A percentile compares a stretch with the other conserved stretches of the same genome.
Evolutionary conservation across 2,329 filamentous ascomycete genomes (phyloP).

Genomic region (Aspergillus sojae): DNA sequence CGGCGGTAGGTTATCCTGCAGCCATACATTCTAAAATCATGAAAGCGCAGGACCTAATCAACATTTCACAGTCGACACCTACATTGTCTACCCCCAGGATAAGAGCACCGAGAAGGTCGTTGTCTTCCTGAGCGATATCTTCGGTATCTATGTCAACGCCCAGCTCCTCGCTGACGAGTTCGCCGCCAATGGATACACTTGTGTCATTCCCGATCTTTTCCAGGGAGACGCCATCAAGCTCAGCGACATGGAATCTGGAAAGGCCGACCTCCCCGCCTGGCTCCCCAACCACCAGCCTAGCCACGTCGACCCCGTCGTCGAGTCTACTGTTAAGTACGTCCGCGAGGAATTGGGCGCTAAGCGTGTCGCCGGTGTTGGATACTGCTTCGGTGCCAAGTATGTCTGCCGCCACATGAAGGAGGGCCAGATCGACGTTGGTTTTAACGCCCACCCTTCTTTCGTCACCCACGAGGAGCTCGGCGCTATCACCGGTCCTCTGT

Average conservation of each 20-base stretch:
- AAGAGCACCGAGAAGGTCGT: constrained; percentile 56
- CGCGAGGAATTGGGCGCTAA: constrained; percentile 58
- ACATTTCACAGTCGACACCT: constrained; percentile 53
- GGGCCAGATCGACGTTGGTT: constrained; percentile 69
- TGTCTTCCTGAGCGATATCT: constrained; percentile 60
- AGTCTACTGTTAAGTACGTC: constrained; percentile 57
- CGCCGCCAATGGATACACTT: constrained; percentile 72
- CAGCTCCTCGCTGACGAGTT: constrained; percentile 73
- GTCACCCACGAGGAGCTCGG: constrained; percentile 68
- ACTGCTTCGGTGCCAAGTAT: constrained; percentile 79
- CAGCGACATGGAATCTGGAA: constrained; percentile 50
- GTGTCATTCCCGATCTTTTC: constrained; percentile 71
- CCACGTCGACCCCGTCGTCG: constrained; percentile 57
- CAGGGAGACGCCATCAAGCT: constrained; percentile 64
- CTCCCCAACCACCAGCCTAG: constrained; percentile 52
- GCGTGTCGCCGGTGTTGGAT: constrained; percentile 67
- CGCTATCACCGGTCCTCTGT: constrained; percentile 67
- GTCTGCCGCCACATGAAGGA: constrained; percentile 67
- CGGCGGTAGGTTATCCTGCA: constrained; percentile 40
- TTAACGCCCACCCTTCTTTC: constrained; percentile 75
- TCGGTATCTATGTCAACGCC: constrained; percentile 62
- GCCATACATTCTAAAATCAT: background rate
- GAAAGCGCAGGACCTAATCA: background rate
- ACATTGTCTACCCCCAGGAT: constrained; percentile 57
- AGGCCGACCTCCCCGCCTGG: constrained; percentile 56